Evolutionary conservation across 768 basidiomycete genomes (phyloP).

Genomic region (Macrolepiota dolichaula): DNA sequence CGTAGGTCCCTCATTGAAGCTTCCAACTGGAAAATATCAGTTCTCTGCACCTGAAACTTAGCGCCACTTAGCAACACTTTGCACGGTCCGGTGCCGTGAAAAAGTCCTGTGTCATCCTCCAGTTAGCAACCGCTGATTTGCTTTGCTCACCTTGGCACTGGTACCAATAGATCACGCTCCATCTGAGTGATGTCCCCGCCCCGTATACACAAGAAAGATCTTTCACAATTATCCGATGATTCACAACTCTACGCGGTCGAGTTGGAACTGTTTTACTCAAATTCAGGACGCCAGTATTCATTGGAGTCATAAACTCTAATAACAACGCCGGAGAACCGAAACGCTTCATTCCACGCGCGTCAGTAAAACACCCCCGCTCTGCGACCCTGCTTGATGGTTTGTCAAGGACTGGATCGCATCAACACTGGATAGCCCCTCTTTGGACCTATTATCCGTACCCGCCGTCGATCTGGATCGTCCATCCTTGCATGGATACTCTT

Average conservation of each 20-base stretch:
- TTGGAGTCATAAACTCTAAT: background rate
- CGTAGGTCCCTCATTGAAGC: too few relatives aligned
- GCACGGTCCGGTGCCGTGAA: background rate
- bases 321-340: background rate
- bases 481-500: background rate
- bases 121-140: too few relatives aligned
- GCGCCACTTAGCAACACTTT: background rate
- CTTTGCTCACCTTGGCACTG: background rate
- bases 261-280: background rate
- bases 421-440: background rate
- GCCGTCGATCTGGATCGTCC: background rate
- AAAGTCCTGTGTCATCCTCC: background rate
- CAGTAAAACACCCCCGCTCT: background rate
- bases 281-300: background rate
- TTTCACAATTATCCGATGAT: background rate
- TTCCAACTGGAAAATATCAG: background rate
- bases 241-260: background rate
- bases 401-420: background rate
- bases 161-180: background rate
- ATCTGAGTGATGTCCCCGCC: background rate
- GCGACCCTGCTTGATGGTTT: background rate
- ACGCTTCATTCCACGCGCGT: background rate
- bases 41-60: background rate
- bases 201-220: background rate
- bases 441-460: background rate